Percentiles rank a stretch among this genome's conserved stretches.
Conservation (phyloP, 495 filamentous ascomycete species). For the Xylaria telfairii region DNA sequence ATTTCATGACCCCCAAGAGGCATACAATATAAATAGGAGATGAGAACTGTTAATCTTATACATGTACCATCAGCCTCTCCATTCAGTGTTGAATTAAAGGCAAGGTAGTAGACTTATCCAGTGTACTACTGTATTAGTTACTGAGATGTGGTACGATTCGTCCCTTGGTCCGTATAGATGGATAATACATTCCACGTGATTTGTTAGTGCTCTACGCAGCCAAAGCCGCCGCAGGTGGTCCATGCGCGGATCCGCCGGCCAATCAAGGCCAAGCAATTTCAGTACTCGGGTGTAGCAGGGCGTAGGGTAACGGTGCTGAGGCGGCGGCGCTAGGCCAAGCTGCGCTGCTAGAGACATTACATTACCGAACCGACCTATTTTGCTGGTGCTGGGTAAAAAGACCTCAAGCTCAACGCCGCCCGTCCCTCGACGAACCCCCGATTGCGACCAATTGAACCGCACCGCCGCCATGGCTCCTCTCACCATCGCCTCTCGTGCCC, state of each 20-base stretch:
- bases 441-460: constrained; percentile 44
- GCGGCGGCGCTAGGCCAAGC: constrained; percentile 28
- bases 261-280: constrained; percentile 38
- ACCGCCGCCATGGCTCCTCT: constrained; percentile 53
- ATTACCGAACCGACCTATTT: constrained; percentile 27
- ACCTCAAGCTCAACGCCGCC: constrained; percentile 51
- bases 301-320: constrained; percentile 28
- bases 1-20: too few relatives aligned
- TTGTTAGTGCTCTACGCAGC: not conserved
- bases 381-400: constrained; percentile 51
- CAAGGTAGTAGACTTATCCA: too few relatives aligned
- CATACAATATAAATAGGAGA: too few relatives aligned
- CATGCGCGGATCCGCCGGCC: constrained; percentile 24
- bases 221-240: constrained; percentile 12
- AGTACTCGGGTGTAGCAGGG: constrained; percentile 26
- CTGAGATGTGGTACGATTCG: not conserved
- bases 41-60: too few relatives aligned
- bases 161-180: not conserved
- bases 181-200: constrained; percentile 26
- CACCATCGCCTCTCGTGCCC: constrained; percentile 52
- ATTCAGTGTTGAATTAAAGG: too few relatives aligned
- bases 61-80: too few relatives aligned
- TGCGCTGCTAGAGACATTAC: constrained; percentile 28
- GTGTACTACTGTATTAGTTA: too few relatives aligned
- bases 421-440: constrained; percentile 27